Evolutionary conservation across 192 early-diverging fungal species (phyloP).

Genomic region (Coemansia furcata): DNA sequence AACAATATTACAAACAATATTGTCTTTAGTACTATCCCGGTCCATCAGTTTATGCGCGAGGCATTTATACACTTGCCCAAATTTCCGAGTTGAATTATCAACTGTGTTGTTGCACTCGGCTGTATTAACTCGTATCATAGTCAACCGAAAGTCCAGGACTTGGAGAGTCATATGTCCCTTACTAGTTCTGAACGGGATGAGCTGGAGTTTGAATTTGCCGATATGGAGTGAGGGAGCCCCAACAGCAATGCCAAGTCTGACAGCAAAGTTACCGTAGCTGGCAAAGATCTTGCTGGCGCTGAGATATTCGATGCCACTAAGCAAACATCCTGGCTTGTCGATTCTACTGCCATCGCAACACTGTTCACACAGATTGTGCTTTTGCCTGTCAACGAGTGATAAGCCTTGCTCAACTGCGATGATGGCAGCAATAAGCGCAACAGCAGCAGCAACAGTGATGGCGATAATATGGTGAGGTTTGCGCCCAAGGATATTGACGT

Average conservation of each 20-base stretch:
- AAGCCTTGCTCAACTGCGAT: background rate
- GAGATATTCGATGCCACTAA: background rate
- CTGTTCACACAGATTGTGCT: background rate
- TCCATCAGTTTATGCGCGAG: constrained; percentile 64
- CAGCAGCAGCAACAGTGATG: background rate
- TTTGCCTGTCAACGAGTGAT: background rate
- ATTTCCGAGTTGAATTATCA: too few species aligned
- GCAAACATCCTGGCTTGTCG: constrained; percentile 1
- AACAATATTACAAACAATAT: constrained; percentile 59
- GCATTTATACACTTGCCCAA: constrained; percentile 61
- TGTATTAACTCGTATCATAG: constrained; percentile 73
- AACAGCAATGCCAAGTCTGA: constrained; percentile 4
- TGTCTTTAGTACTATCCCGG: constrained; percentile 68
- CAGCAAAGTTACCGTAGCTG: background rate
- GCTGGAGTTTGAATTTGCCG: constrained; percentile 24
- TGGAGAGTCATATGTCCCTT: constrained; percentile 28
- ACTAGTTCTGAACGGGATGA: background rate
- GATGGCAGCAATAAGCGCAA: background rate
- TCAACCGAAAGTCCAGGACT: constrained; percentile 65
- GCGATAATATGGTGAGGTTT: constrained; percentile 31
- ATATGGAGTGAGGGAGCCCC: constrained; percentile 32
- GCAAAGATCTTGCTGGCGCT: background rate
- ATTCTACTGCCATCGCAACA: background rate
- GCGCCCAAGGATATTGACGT: constrained; percentile 61
- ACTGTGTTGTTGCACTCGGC: too few species aligned